Evolutionary conservation across 225 moss, liverwort and hornwort genomes (phyloP).

Genomic region (Thuidium tamariscinum): DNA sequence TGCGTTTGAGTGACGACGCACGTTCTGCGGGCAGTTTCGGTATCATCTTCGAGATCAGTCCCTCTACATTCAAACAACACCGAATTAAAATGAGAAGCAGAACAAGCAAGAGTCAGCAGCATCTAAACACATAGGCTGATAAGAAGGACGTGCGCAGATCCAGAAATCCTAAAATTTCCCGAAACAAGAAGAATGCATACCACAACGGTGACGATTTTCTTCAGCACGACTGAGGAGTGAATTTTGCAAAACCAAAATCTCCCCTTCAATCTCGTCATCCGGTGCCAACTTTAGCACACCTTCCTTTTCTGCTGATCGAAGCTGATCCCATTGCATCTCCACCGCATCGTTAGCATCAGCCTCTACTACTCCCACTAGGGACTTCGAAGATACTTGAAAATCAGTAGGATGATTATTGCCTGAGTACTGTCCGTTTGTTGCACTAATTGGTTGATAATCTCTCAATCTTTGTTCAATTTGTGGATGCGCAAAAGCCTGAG

Average conservation of each 20-base stretch:
- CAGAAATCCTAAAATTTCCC: background rate
- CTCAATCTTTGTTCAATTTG: constrained; percentile 34
- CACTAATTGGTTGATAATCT: constrained; percentile 7
- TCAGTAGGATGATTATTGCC: constrained; percentile 1
- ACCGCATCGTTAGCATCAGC: constrained; percentile 5
- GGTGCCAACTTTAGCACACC: constrained; percentile 47
- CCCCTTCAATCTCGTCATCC: constrained; percentile 56
- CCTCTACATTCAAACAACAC: constrained; percentile 27
- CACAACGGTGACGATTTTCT: constrained; percentile 41
- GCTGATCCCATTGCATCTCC: constrained; percentile 55
- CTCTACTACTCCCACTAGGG: background rate
- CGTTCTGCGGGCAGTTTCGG: constrained; percentile 39
- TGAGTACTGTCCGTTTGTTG: background rate
- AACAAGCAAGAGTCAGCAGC: background rate
- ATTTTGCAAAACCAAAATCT: constrained; percentile 49
- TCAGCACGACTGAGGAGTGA: constrained; percentile 33
- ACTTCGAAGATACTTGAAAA: background rate
- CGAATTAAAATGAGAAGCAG: background rate
- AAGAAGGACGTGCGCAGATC: background rate
- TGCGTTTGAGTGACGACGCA: constrained; percentile 18
- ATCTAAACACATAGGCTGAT: background rate
- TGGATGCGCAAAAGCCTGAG: constrained; percentile 27
- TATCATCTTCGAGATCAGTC: constrained; percentile 34
- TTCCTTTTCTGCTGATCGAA: constrained; percentile 30
- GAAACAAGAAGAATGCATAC: constrained; percentile 13